Evolutionary conservation across 108 stramenopile genomes (phyloP).

Genomic region (Epipyxis sp.): DNA sequence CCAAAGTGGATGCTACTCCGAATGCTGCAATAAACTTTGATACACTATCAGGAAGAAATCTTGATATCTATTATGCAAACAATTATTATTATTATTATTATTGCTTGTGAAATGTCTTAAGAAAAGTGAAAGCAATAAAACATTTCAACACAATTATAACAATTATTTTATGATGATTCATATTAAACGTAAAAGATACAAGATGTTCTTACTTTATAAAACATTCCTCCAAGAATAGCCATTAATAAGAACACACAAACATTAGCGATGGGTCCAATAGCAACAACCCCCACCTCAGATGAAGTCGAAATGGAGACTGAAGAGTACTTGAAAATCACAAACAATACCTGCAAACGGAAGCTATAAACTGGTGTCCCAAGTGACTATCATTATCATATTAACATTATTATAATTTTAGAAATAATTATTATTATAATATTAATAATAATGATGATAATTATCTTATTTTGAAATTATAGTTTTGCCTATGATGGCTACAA

Average conservation of each 20-base stretch:
- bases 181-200: no score
- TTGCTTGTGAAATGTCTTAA: no score
- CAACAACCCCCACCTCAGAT: constrained; percentile 47
- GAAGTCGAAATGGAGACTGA: constrained; percentile 17
- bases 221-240: not conserved
- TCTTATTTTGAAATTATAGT: no score
- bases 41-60: constrained; percentile 26
- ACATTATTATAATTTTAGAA: no score
- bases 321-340: constrained; percentile 46
- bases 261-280: constrained; percentile 39
- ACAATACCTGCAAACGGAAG: not conserved
- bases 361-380: constrained; percentile 20
- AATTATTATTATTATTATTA: constrained; percentile 25
- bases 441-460: no score
- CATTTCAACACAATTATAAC: not conserved
- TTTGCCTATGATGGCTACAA: no score
- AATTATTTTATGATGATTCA: not conserved
- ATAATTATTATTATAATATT: no score
- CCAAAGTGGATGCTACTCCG: constrained; percentile 44
- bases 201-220: no score
- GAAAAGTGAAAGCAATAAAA: constrained; percentile 24
- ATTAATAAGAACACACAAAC: not conserved
- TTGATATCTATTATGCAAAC: not conserved
- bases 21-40: constrained; percentile 54
- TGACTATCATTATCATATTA: not conserved